A percentile compares a stretch with the other conserved stretches of the same genome.
Conservation (phyloP, 768 basidiomycete genomes). For the Hericium alpestre region DNA sequence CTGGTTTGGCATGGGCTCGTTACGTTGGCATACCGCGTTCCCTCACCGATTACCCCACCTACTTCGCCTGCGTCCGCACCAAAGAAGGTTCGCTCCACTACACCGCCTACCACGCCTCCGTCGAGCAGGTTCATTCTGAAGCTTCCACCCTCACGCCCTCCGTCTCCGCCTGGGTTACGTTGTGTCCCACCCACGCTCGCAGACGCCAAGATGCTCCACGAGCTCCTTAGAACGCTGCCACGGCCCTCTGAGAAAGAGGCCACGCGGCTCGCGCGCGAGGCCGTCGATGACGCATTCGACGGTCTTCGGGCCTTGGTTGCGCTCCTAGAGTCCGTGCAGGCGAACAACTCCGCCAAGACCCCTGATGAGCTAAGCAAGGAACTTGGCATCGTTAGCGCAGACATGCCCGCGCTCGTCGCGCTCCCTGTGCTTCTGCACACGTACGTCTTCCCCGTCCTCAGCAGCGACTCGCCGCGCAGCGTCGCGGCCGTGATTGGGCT, state of each 20-base stretch:
- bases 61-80: constrained; percentile 18
- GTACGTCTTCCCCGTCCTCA: constrained; percentile 19
- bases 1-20: constrained; percentile 67
- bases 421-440: constrained; percentile 55
- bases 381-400: constrained; percentile 39
- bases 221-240: constrained; percentile 50
- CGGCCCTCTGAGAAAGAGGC: constrained; percentile 44
- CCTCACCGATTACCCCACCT: constrained; percentile 27
- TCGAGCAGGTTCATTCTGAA: constrained; percentile 55
- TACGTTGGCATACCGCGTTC: constrained; percentile 50
- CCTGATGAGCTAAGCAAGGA: constrained; percentile 10
- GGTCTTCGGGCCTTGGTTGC: constrained; percentile 47
- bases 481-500: constrained; percentile 49
- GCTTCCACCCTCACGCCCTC: constrained; percentile 54
- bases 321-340: constrained; percentile 37
- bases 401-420: constrained; percentile 65
- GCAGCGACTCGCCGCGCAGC: constrained; percentile 22
- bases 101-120: constrained; percentile 48
- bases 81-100: constrained; percentile 24
- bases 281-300: constrained; percentile 69
- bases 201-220: constrained; percentile 54
- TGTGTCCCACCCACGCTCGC: constrained; percentile 32
- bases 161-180: constrained; percentile 40
- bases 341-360: constrained; percentile 8
- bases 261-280: constrained; percentile 59